Evolutionary conservation across 2,329 filamentous ascomycete genomes (phyloP).

Genomic region (Calonectria hawksworthii): DNA sequence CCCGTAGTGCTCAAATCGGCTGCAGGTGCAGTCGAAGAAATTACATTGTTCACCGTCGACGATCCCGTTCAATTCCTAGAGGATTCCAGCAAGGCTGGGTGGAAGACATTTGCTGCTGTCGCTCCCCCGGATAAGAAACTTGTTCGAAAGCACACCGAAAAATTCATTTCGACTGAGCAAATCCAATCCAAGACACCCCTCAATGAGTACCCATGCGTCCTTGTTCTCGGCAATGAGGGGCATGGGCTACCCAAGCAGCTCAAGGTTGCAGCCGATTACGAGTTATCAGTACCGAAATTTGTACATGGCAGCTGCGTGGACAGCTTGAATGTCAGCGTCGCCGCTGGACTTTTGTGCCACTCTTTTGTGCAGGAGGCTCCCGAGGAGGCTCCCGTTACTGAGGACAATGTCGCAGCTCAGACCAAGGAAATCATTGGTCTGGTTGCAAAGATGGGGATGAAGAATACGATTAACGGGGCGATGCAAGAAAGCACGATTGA

Average conservation of each 20-base stretch:
- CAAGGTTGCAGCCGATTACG: conserved; percentile 74
- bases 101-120: conserved; percentile 86
- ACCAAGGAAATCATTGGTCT: conserved; percentile 4
- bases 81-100: conserved; percentile 77
- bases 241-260: conserved; percentile 77
- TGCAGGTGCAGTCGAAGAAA: conserved; percentile 85
- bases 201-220: conserved; percentile 74
- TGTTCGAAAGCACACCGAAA: conserved; percentile 52
- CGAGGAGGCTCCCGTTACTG: background rate
- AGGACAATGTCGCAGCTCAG: conserved; percentile 22
- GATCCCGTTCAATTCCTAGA: conserved; percentile 79
- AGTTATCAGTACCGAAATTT: conserved; percentile 74
- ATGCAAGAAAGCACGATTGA: background rate
- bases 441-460: conserved; percentile 2
- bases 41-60: conserved; percentile 79
- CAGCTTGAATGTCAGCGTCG: conserved; percentile 94
- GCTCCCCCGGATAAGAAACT: conserved; percentile 57
- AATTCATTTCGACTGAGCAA: conserved; percentile 64
- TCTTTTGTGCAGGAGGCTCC: conserved; percentile 69
- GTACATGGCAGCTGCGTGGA: conserved; percentile 75
- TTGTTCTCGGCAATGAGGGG: conserved; percentile 88
- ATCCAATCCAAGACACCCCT: conserved; percentile 68
- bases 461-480: background rate
- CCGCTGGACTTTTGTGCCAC: conserved; percentile 81
- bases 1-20: conserved; percentile 88